These are phyloP conservation scores for Sanghuangporus weigelae DNA, from an alignment of 1,284 basidiomycete genomes.

Conservation along the genomic window DNA sequence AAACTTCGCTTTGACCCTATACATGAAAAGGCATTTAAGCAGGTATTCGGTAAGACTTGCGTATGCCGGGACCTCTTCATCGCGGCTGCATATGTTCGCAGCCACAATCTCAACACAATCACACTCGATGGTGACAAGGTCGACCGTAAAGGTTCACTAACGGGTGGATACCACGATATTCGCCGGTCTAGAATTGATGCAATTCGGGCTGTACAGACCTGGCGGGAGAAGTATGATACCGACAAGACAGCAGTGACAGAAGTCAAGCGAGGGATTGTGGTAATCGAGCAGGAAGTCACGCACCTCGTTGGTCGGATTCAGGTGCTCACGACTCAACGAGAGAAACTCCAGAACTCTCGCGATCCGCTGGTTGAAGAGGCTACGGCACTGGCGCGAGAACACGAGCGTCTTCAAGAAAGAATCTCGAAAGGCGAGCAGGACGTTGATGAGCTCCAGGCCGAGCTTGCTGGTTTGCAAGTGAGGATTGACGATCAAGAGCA, in stretches of 20 bases:
- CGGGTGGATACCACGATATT: slow-evolving; percentile 94
- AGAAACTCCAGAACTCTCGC: slow-evolving; percentile 65
- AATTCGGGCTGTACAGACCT: slow-evolving; percentile 73
- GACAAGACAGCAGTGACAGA: slow-evolving; percentile 66
- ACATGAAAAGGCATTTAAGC: slow-evolving; percentile 85
- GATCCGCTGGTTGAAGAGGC: slow-evolving; percentile 67
- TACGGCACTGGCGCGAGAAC: slow-evolving; percentile 58
- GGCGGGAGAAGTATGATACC: slow-evolving; percentile 69
- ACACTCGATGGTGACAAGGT: slow-evolving; percentile 98
- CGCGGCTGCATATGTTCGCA: slow-evolving; percentile 92
- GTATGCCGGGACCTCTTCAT: slow-evolving; percentile 91
- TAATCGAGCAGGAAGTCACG: slow-evolving; percentile 87
- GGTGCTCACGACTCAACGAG: slow-evolving; percentile 64
- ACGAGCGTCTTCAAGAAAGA: slow-evolving; percentile 62
- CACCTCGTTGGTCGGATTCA: slow-evolving; percentile 71
- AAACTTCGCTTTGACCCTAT: slow-evolving; percentile 77
- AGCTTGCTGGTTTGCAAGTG: slow-evolving; percentile 54
- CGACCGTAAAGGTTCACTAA: slow-evolving; percentile 92
- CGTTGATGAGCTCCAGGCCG: slow-evolving; percentile 67
- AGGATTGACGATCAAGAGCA: slow-evolving; percentile 60
- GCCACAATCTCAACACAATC: slow-evolving; percentile 93
- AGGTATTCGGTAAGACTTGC: slow-evolving; percentile 98
- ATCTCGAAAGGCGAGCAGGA: slow-evolving; percentile 64
- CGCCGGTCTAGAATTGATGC: slow-evolving; percentile 87
- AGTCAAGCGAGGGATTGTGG: slow-evolving; percentile 64